Percentiles rank a stretch among this genome's conserved stretches.
Conservation (phyloP, 2,329 filamentous ascomycete genomes). For the Trichoderma atrobrunneum region DNA sequence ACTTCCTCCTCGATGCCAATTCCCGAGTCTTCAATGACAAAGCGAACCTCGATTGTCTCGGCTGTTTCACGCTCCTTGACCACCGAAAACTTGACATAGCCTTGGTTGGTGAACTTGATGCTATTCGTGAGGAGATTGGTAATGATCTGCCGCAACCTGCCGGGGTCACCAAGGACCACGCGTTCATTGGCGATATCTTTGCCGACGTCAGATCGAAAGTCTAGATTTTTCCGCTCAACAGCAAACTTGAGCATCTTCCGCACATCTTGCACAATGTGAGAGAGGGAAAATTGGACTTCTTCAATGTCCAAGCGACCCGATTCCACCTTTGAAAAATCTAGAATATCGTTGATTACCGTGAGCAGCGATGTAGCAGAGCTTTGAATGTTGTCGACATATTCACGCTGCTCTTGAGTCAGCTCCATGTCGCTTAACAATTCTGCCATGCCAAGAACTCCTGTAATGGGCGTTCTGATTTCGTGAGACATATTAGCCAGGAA, state of each 20-base stretch:
- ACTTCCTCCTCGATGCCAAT: slow-evolving; percentile 81
- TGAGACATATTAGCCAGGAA: slow-evolving; percentile 82
- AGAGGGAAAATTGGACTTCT: slow-evolving; percentile 75
- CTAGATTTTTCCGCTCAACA: slow-evolving; percentile 74
- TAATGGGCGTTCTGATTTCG: slow-evolving; percentile 75
- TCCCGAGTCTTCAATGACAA: slow-evolving; percentile 73
- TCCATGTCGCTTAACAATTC: slow-evolving; percentile 69
- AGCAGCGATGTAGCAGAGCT: slow-evolving; percentile 76
- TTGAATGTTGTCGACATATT: slow-evolving; percentile 75
- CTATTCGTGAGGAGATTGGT: slow-evolving; percentile 76
- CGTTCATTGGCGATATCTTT: slow-evolving; percentile 63
- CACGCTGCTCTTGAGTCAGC: slow-evolving; percentile 66
- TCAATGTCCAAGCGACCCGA: slow-evolving; percentile 74
- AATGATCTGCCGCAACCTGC: slow-evolving; percentile 77
- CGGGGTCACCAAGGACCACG: slow-evolving; percentile 82
- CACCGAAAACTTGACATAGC: slow-evolving; percentile 65
- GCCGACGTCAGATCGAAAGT: slow-evolving; percentile 65
- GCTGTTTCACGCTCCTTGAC: slow-evolving; percentile 60
- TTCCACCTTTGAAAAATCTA: slow-evolving; percentile 86
- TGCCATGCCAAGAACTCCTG: slow-evolving; percentile 76
- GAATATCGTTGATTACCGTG: slow-evolving; percentile 86
- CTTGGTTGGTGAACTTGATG: slow-evolving; percentile 71
- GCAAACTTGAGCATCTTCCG: slow-evolving; percentile 86
- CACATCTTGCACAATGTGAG: slow-evolving; percentile 72
- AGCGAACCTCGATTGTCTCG: slow-evolving; percentile 65